These are phyloP conservation scores for Monosporascus cannonballus DNA, from an alignment of 2,329 filamentous ascomycete genomes.

Conservation along the genomic window DNA sequence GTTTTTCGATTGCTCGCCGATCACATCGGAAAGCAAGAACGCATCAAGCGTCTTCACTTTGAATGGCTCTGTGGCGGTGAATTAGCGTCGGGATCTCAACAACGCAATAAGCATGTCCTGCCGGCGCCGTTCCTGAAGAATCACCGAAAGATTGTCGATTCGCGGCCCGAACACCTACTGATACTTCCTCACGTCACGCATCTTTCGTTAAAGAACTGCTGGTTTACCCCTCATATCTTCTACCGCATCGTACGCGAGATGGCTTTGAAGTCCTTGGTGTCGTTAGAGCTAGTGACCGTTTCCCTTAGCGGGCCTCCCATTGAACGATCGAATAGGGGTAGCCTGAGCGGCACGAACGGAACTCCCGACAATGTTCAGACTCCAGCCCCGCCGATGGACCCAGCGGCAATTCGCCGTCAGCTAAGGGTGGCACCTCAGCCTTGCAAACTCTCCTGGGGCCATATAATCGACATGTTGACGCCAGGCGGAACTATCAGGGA, in stretches of 20 bases:
- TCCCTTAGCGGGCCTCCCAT: constrained; percentile 50
- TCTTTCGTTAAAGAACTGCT: constrained; percentile 63
- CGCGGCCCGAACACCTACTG: constrained; percentile 32
- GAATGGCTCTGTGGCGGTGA: constrained; percentile 66
- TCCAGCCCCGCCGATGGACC: neutral
- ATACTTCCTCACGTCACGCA: constrained; percentile 50
- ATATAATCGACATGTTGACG: constrained; percentile 36
- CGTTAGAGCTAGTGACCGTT: constrained; percentile 56
- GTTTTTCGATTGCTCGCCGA: constrained; percentile 47
- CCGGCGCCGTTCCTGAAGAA: constrained; percentile 49
- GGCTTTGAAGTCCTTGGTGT: constrained; percentile 39
- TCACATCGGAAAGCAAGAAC: constrained; percentile 39
- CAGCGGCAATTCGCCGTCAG: neutral
- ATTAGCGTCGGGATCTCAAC: constrained; percentile 53
- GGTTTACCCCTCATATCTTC: constrained; percentile 55
- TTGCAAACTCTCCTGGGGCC: constrained; percentile 32
- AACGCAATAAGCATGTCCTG: constrained; percentile 56
- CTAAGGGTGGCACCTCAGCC: constrained; percentile 11
- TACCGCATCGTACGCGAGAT: constrained; percentile 44
- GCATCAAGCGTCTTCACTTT: constrained; percentile 54
- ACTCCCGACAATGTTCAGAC: neutral
- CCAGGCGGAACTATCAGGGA: constrained; percentile 28
- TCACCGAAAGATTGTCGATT: constrained; percentile 11
- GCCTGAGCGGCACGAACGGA: neutral
- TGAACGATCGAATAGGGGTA: neutral